phyloP scores from a whole-genome alignment of 116 monocot species.

The Iris pallida region DNA sequence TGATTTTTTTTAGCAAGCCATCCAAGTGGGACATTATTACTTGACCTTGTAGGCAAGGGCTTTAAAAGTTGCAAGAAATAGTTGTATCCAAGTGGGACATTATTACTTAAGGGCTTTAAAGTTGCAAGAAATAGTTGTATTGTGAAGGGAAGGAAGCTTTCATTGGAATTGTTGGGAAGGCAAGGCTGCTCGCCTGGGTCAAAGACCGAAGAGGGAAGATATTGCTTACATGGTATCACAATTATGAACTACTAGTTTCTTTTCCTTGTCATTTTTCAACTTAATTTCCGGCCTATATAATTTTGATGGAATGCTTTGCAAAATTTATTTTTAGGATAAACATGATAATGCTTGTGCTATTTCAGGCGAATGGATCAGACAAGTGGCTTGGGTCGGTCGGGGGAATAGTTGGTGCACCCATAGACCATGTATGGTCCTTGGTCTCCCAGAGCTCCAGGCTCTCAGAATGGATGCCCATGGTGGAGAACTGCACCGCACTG shows the following conservation, averaged over 20 bases:
- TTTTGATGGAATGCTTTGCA: neutral
- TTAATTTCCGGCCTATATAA: too few relatives aligned
- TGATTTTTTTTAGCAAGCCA: too few relatives aligned
- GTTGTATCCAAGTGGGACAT: conserved; percentile 1
- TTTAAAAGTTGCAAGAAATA: too few relatives aligned
- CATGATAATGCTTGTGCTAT: too few relatives aligned
- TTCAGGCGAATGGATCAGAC: neutral
- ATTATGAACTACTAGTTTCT: conserved; percentile 13
- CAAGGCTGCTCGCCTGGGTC: conserved; percentile 2
- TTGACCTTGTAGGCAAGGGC: neutral
- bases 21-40: too few relatives aligned
- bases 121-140: neutral
- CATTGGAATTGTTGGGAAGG: conserved; percentile 6
- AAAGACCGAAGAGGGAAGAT: conserved; percentile 4
- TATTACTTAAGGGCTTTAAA: neutral
- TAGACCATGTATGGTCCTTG: conserved; percentile 10
- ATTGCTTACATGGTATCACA: conserved; percentile 27
- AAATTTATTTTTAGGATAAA: neutral
- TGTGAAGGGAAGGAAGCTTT: conserved; percentile 2
- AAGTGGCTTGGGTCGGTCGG: conserved; percentile 27
- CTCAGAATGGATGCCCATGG: conserved; percentile 34
- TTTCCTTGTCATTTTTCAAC: neutral
- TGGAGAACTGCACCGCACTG: conserved; percentile 18
- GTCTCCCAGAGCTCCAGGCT: conserved; percentile 22
- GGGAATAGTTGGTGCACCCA: conserved; percentile 13